Conservation (phyloP, 2,329 filamentous ascomycete species). For the Penicillium sp. region DNA sequence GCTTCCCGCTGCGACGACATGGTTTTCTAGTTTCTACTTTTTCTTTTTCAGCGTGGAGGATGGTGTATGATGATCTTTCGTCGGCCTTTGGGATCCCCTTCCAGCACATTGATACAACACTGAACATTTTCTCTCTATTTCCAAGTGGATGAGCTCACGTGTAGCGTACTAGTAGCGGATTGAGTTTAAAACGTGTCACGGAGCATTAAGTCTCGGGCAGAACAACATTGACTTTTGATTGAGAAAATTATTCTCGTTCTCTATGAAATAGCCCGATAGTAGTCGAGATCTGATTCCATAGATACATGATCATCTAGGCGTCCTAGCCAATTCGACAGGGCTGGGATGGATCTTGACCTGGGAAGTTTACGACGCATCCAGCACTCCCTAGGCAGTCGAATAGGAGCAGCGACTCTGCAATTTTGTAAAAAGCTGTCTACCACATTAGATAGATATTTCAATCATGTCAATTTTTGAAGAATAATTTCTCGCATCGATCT, state of each 20-base stretch:
- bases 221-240: neutral
- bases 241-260: neutral
- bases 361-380: neutral
- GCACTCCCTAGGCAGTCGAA: neutral
- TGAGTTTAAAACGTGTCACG: neutral
- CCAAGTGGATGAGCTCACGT: neutral
- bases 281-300: neutral
- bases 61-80: conserved; percentile 24
- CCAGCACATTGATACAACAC: conserved; percentile 24
- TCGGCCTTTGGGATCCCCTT: conserved; percentile 13
- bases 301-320: neutral
- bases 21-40: neutral
- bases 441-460: neutral
- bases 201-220: neutral
- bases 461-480: too few species aligned
- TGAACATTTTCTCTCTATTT: conserved; percentile 17
- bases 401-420: too few species aligned
- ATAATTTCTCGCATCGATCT: too few species aligned
- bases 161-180: neutral
- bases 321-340: neutral
- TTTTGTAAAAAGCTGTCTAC: neutral
- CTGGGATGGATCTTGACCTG: neutral
- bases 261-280: neutral
- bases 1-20: neutral
- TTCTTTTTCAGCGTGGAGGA: conserved; percentile 7